A percentile compares a stretch with the other conserved stretches of the same genome.
Evolutionary conservation across 2,329 filamentous ascomycete species (phyloP).

Genomic region (Eutypa lata): DNA sequence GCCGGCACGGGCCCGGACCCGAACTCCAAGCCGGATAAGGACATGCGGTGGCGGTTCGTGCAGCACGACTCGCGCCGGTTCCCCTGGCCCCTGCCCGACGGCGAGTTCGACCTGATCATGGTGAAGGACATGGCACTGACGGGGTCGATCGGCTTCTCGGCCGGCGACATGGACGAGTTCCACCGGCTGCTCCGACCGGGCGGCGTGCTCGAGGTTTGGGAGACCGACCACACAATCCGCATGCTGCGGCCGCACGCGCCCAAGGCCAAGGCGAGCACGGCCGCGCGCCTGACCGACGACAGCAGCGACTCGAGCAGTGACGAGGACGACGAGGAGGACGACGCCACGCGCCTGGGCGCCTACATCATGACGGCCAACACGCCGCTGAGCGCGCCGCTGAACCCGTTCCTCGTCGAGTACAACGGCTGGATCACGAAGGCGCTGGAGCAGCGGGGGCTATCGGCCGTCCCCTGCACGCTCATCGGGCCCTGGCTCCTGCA

Average conservation of each 20-base stretch:
- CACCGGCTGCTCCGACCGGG: constrained; percentile 74
- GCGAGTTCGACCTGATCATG: constrained; percentile 84
- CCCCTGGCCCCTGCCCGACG: constrained; percentile 75
- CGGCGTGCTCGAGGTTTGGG: constrained; percentile 84
- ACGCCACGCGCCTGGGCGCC: constrained; percentile 68
- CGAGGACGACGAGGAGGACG: constrained; percentile 56
- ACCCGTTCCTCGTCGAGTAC: constrained; percentile 78
- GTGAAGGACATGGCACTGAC: constrained; percentile 76
- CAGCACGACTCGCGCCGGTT: constrained; percentile 77
- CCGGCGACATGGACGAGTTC: constrained; percentile 64
- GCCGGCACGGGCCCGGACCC: constrained; percentile 42
- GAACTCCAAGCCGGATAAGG: constrained; percentile 56
- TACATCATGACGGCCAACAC: constrained; percentile 82
- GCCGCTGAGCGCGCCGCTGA: constrained; percentile 75
- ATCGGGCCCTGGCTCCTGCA: constrained; percentile 76
- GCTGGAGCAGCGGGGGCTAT: constrained; percentile 67
- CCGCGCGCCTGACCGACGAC: constrained; percentile 19
- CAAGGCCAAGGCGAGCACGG: constrained; percentile 25
- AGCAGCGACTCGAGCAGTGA: constrained; percentile 26
- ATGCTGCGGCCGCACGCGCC: constrained; percentile 77
- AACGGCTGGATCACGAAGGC: constrained; percentile 79
- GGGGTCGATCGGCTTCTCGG: constrained; percentile 57
- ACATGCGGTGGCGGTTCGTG: constrained; percentile 85
- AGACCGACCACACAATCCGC: constrained; percentile 79
- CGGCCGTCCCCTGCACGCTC: constrained; percentile 73